Conservation (phyloP, 2,329 filamentous ascomycete genomes). For the Microcyclosporella mali region DNA sequence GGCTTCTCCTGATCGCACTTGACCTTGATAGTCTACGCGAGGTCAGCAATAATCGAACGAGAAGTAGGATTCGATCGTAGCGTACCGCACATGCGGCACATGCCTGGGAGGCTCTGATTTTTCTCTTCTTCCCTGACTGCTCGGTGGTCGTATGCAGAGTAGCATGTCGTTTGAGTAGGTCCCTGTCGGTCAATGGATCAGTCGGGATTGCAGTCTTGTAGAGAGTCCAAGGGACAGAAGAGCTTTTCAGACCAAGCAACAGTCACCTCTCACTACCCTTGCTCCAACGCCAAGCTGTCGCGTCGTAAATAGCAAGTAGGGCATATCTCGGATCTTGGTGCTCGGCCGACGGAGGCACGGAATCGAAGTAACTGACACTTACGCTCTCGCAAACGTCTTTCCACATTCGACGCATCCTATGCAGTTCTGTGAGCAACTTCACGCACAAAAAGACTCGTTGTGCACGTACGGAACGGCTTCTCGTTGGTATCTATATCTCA, state of each 20-base stretch:
- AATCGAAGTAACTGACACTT: slow-evolving; percentile 6
- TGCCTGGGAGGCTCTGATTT: slow-evolving; percentile 18
- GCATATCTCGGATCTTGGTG: background rate
- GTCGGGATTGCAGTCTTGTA: background rate
- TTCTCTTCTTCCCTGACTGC: slow-evolving; percentile 18
- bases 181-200: slow-evolving; percentile 4
- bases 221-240: background rate
- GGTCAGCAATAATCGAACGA: background rate
- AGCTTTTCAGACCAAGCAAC: background rate
- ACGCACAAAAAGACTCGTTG: background rate
- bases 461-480: slow-evolving; percentile 12
- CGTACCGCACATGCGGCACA: slow-evolving; percentile 14
- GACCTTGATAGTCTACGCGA: slow-evolving; percentile 13
- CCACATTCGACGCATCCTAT: slow-evolving; percentile 13
- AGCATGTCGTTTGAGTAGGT: slow-evolving; percentile 17
- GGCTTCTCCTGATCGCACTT: slow-evolving; percentile 21
- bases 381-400: slow-evolving; percentile 20
- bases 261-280: background rate
- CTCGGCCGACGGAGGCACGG: slow-evolving; percentile 6
- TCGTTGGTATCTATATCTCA: slow-evolving; percentile 16
- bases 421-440: background rate
- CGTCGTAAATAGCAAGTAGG: no score
- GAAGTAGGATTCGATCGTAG: no score
- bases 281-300: no score
- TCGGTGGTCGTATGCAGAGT: slow-evolving; percentile 15